Evolutionary conservation across 768 basidiomycete species (phyloP).

Genomic region (Phanerochaete carnosa): DNA sequence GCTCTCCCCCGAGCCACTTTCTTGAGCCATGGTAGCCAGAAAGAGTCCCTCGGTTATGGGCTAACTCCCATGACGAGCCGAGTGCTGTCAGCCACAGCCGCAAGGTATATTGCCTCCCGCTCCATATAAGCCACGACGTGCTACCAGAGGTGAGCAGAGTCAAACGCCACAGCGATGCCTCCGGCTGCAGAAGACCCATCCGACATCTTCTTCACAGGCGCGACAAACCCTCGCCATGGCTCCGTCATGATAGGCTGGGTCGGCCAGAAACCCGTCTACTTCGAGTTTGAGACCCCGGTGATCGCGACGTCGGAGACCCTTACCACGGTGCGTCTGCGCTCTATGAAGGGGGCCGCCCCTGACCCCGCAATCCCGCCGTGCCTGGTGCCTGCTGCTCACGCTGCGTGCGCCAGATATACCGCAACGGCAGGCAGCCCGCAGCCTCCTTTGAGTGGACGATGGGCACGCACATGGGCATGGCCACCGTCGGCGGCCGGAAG

Average conservation of each 20-base stretch:
- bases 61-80: not conserved
- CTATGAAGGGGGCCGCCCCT: not conserved
- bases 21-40: not conserved
- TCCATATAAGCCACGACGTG: not conserved
- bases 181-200: not conserved
- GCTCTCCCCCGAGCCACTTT: not conserved
- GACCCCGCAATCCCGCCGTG: not conserved
- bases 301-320: slow-evolving; percentile 33
- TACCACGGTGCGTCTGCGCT: slow-evolving; percentile 41
- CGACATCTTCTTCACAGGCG: slow-evolving; percentile 63
- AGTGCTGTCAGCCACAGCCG: not conserved
- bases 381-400: slow-evolving; percentile 11
- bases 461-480: slow-evolving; percentile 35
- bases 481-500: slow-evolving; percentile 49
- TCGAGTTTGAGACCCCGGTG: slow-evolving; percentile 62
- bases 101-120: not conserved
- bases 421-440: slow-evolving; percentile 47
- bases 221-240: slow-evolving; percentile 60
- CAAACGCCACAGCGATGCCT: not conserved
- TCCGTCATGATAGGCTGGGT: slow-evolving; percentile 59
- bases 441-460: slow-evolving; percentile 49
- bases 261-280: slow-evolving; percentile 45
- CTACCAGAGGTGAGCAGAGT: not conserved
- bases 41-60: not conserved
- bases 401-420: slow-evolving; percentile 35